Evolutionary conservation across 2,329 filamentous ascomycete genomes (phyloP).

Genomic region (Fusarium sororula): DNA sequence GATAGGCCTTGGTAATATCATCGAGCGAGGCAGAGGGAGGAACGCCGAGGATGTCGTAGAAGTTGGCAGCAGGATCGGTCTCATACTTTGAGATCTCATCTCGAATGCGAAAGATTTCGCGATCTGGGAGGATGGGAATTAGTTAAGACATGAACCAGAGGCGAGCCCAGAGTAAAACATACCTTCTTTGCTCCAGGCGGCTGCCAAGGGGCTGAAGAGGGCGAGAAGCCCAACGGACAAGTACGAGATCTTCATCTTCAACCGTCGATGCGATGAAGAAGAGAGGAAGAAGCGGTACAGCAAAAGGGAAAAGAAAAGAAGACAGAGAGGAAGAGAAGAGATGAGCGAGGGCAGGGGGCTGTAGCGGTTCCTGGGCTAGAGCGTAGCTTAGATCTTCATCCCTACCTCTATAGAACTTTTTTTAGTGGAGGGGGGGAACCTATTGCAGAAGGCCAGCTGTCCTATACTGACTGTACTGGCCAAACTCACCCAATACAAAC

Average conservation of each 20-base stretch:
- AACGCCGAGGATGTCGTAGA: slow-evolving; percentile 93
- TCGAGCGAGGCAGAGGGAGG: slow-evolving; percentile 78
- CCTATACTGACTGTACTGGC: slow-evolving; percentile 18
- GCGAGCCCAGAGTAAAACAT: slow-evolving; percentile 39
- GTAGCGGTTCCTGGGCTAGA: slow-evolving; percentile 24
- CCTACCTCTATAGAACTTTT: slow-evolving; percentile 14
- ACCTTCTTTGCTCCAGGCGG: slow-evolving; percentile 91
- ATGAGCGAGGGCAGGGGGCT: slow-evolving; percentile 12
- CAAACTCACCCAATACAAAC: slow-evolving; percentile 11
- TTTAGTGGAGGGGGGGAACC: slow-evolving; percentile 22
- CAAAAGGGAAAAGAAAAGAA: neutral
- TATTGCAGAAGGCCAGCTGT: slow-evolving; percentile 37
- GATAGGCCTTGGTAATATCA: slow-evolving; percentile 93
- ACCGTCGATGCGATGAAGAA: slow-evolving; percentile 7
- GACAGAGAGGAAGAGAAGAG: neutral
- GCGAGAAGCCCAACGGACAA: slow-evolving; percentile 75
- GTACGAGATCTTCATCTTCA: slow-evolving; percentile 75
- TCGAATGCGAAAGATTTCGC: slow-evolving; percentile 95
- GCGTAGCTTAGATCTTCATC: slow-evolving; percentile 22
- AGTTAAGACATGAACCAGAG: slow-evolving; percentile 12
- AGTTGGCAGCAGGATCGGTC: slow-evolving; percentile 77
- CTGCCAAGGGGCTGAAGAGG: slow-evolving; percentile 71
- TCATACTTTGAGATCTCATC: slow-evolving; percentile 89
- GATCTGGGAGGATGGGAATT: slow-evolving; percentile 66
- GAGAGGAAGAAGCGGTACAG: neutral